phyloP scores from a whole-genome alignment of 352 stramenopile genomes.

The Poterioochromonas sp. region DNA sequence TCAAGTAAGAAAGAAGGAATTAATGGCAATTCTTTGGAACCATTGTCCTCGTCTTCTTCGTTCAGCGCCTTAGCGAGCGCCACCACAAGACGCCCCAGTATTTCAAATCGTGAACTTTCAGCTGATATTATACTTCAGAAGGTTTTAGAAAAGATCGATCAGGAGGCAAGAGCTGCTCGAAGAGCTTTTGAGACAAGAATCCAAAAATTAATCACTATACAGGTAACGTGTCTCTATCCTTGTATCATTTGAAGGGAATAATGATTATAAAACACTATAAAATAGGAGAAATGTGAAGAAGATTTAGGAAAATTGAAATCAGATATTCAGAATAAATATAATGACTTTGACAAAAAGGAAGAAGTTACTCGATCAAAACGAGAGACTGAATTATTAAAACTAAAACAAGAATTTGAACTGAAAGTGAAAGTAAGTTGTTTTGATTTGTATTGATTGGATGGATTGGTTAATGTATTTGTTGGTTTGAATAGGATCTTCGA shows the following conservation, averaged over 20 bases:
- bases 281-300: background rate
- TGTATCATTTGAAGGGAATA: background rate
- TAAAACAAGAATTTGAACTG: background rate
- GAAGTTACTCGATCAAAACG: background rate
- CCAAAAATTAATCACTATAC: background rate
- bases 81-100: too few relatives aligned
- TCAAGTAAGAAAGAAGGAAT: too few relatives aligned
- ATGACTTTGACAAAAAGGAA: background rate
- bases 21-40: too few relatives aligned
- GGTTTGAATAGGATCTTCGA: too few relatives aligned
- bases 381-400: background rate
- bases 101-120: too few relatives aligned
- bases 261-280: background rate
- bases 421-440: background rate
- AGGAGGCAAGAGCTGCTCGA: background rate
- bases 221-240: background rate
- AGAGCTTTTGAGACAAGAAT: background rate
- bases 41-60: too few relatives aligned
- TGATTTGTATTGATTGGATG: too few relatives aligned
- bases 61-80: too few relatives aligned
- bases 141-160: background rate
- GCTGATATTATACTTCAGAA: background rate
- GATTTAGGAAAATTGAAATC: background rate
- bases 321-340: background rate
- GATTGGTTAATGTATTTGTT: too few relatives aligned